phyloP scores from a whole-genome alignment of 306 rosid genomes.

The Erythrophleum fordii region DNA sequence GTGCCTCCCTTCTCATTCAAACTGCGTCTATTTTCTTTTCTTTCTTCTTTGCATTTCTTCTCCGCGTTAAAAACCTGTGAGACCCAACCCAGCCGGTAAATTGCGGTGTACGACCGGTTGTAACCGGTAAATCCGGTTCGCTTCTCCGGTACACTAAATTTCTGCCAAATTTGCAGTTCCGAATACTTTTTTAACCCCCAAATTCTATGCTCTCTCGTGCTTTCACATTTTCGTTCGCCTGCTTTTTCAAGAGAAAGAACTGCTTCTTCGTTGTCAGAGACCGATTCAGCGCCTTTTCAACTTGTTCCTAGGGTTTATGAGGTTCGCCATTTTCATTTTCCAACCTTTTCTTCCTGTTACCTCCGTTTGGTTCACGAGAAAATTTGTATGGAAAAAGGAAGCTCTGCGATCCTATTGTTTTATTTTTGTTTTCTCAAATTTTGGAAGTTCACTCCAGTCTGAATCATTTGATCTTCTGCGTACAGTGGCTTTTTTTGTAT shows the following conservation, averaged over 20 bases:
- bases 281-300: conserved; percentile 40
- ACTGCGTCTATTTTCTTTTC: neutral
- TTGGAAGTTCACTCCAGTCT: conserved; percentile 3
- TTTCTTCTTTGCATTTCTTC: neutral
- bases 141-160: neutral
- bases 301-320: conserved; percentile 48
- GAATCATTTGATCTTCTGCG: conserved; percentile 28
- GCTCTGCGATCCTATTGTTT: conserved; percentile 1
- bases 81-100: conserved; percentile 17
- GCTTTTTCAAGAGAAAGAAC: conserved; percentile 29
- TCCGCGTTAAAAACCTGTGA: conserved; percentile 31
- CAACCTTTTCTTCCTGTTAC: neutral
- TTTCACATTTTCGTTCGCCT: neutral
- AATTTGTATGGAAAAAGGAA: neutral
- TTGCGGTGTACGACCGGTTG: conserved; percentile 40
- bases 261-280: conserved; percentile 30
- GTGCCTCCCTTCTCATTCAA: neutral
- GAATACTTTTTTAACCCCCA: neutral
- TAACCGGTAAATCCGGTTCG: conserved; percentile 49
- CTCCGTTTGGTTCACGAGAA: neutral
- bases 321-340: conserved; percentile 40
- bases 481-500: neutral
- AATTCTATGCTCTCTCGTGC: neutral
- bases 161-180: neutral
- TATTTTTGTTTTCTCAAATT: neutral